These are phyloP conservation scores for Hansenula sp. DNA, from an alignment of 1,139 yeast species.

Conservation along the genomic window DNA sequence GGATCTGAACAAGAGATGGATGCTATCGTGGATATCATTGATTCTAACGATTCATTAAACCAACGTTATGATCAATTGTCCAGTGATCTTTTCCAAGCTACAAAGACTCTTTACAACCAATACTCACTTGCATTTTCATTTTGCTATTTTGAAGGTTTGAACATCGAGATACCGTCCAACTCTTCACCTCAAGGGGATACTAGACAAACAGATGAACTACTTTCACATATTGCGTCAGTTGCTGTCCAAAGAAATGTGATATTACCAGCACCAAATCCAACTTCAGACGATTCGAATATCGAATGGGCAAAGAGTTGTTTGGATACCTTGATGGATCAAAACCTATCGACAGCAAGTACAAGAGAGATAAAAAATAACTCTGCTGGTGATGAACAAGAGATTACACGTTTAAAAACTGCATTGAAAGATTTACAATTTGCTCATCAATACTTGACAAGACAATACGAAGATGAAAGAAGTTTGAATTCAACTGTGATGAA, in stretches of 20 bases:
- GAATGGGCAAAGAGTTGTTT: conserved; percentile 56
- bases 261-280: conserved; percentile 42
- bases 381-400: conserved; percentile 19
- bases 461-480: conserved; percentile 54
- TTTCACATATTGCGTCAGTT: conserved; percentile 49
- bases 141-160: conserved; percentile 16
- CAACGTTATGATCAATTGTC: conserved; percentile 7
- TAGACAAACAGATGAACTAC: conserved; percentile 38
- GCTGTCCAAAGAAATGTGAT: conserved; percentile 48
- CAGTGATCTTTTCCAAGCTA: background rate
- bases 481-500: conserved; percentile 44
- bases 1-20: conserved; percentile 4
- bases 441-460: conserved; percentile 57
- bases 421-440: conserved; percentile 60
- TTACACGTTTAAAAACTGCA: conserved; percentile 50
- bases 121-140: conserved; percentile 15
- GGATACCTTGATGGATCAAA: conserved; percentile 30
- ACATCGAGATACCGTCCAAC: background rate
- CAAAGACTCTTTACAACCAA: conserved; percentile 11
- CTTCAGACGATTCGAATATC: conserved; percentile 32
- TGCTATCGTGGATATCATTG: conserved; percentile 7
- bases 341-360: conserved; percentile 4
- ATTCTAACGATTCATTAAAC: conserved; percentile 11
- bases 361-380: conserved; percentile 1
- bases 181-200: background rate